phyloP scores from a whole-genome alignment of 2,329 filamentous ascomycete species.

The Thyridium curvatum region DNA sequence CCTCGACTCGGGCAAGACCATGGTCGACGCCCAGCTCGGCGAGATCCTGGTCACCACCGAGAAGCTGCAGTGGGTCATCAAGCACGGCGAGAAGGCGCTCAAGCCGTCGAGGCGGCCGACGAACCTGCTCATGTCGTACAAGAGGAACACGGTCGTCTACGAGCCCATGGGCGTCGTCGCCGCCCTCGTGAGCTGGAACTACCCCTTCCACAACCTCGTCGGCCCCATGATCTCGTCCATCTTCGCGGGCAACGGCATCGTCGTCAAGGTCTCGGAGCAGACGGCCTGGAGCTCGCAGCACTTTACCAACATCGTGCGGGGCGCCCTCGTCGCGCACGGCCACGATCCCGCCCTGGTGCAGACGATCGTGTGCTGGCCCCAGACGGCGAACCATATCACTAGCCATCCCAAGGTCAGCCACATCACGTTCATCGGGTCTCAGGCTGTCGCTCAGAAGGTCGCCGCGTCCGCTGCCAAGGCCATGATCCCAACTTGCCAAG shows the following conservation, averaged over 20 bases:
- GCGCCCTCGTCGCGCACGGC: conserved; percentile 75
- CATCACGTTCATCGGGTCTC: conserved; percentile 93
- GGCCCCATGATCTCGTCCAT: conserved; percentile 85
- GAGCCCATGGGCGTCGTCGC: conserved; percentile 91
- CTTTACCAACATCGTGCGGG: conserved; percentile 72
- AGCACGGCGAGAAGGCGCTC: conserved; percentile 80
- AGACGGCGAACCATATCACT: conserved; percentile 73
- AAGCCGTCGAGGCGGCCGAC: conserved; percentile 68
- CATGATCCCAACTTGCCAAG: conserved; percentile 82
- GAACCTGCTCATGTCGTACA: conserved; percentile 92
- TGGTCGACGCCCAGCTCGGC: conserved; percentile 87
- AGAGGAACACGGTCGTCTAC: conserved; percentile 83
- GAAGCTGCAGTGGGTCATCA: conserved; percentile 90
- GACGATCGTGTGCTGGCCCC: conserved; percentile 80
- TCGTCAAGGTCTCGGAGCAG: conserved; percentile 92
- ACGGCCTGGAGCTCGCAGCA: conserved; percentile 88
- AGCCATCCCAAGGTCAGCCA: conserved; percentile 80
- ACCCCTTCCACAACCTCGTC: conserved; percentile 90
- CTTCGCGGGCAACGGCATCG: conserved; percentile 84
- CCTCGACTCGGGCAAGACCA: conserved; percentile 92
- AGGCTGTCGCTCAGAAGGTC: conserved; percentile 80
- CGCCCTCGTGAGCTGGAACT: conserved; percentile 96
- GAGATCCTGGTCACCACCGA: conserved; percentile 92
- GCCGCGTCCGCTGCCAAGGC: conserved; percentile 78
- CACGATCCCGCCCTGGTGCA: conserved; percentile 79